These are phyloP conservation scores for Claviceps maximensis DNA, from an alignment of 2,329 filamentous ascomycete genomes.

Conservation along the genomic window DNA sequence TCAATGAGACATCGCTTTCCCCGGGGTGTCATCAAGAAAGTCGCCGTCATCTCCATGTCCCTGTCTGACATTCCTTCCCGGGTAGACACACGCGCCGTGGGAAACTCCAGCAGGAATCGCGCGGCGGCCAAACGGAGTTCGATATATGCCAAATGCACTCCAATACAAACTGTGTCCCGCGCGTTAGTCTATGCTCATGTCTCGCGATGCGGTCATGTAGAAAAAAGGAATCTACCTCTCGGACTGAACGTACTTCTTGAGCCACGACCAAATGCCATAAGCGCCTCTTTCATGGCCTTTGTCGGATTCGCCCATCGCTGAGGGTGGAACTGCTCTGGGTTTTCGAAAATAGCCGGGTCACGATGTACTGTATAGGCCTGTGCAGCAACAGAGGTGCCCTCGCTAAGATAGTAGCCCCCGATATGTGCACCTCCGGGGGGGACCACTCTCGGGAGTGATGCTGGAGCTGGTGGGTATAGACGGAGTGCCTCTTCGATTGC, in stretches of 20 bases:
- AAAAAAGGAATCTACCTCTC: neutral
- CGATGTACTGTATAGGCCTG: constrained; percentile 36
- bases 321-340: constrained; percentile 19
- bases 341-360: constrained; percentile 24
- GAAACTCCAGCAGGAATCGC: constrained; percentile 37
- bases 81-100: constrained; percentile 17
- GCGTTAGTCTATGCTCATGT: neutral
- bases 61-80: constrained; percentile 21
- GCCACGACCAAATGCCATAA: constrained; percentile 40
- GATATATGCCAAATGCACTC: constrained; percentile 42
- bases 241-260: constrained; percentile 23
- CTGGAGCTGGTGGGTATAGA: constrained; percentile 27
- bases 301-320: constrained; percentile 12
- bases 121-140: constrained; percentile 39
- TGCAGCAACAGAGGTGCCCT: constrained; percentile 24
- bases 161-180: constrained; percentile 31
- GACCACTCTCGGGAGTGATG: constrained; percentile 25
- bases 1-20: constrained; percentile 20
- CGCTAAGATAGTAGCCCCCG: constrained; percentile 25
- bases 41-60: constrained; percentile 22
- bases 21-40: constrained; percentile 20
- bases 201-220: no score
- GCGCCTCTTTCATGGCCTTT: constrained; percentile 32
- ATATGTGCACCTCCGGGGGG: constrained; percentile 26
- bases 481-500: constrained; percentile 33